These are phyloP conservation scores for Dipodascus geniculatus DNA, from an alignment of 805 yeast genomes.

Conservation along the genomic window DNA sequence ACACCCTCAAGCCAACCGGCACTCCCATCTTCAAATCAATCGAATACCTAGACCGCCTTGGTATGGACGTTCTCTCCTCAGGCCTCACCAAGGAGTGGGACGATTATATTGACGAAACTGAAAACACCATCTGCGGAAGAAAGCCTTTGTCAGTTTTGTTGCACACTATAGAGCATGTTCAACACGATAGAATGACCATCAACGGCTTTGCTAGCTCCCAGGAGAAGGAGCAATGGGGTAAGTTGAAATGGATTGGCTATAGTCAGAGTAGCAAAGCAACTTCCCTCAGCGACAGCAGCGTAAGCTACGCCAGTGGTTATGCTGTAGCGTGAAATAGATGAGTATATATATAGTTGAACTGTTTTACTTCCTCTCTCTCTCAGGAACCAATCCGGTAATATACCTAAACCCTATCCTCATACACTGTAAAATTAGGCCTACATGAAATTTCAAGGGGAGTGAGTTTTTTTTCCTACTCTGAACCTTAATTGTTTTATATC, in stretches of 20 bases:
- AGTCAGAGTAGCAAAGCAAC: constrained; percentile 56
- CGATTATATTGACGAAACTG: constrained; percentile 54
- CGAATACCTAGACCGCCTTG: constrained; percentile 57
- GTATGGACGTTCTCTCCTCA: constrained; percentile 46
- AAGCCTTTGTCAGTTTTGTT: constrained; percentile 64
- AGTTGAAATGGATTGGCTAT: constrained; percentile 65
- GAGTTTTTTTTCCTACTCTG: no score
- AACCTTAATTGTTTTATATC: no score
- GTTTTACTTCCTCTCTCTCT: no score
- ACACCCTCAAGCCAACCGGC: constrained; percentile 7
- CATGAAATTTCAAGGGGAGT: no score
- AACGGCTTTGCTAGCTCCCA: background rate
- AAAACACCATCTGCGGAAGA: constrained; percentile 90
- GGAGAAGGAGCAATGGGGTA: constrained; percentile 16
- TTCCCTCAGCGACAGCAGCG: constrained; percentile 53
- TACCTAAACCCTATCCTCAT: no score
- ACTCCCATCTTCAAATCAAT: constrained; percentile 61
- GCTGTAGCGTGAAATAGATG: constrained; percentile 27
- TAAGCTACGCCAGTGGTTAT: constrained; percentile 83
- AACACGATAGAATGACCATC: constrained; percentile 12
- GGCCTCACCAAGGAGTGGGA: constrained; percentile 55
- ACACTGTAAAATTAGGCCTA: no score
- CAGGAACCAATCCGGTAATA: no score
- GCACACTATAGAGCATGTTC: constrained; percentile 34
- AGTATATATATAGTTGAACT: no score